phyloP scores from a whole-genome alignment of 169 alveolate genomes.

The Eimeria sp. region DNA sequence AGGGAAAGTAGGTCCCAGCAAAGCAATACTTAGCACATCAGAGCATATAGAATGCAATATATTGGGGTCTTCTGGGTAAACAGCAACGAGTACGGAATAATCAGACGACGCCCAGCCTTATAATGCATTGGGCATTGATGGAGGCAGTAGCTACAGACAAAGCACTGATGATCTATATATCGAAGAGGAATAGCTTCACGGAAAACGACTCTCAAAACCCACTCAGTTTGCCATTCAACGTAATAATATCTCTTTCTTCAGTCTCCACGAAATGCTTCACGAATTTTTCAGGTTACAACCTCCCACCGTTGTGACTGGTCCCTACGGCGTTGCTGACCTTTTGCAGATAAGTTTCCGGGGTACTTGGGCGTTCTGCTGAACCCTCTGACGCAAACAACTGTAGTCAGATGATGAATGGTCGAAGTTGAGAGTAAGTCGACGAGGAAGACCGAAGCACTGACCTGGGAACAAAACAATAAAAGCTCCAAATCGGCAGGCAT shows the following conservation, averaged over 20 bases:
- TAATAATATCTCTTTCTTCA: neutral
- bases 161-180: neutral
- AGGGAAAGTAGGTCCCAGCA: no score
- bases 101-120: no score
- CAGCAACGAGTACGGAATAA: no score
- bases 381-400: neutral
- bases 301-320: neutral
- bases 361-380: neutral
- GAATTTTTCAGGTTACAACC: neutral
- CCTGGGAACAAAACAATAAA: neutral
- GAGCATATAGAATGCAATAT: no score
- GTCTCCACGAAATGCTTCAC: neutral
- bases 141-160: neutral
- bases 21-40: no score
- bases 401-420: no score
- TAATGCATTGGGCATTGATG: neutral
- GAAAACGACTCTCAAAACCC: neutral
- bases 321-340: no score
- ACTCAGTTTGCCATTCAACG: neutral
- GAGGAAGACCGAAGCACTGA: neutral
- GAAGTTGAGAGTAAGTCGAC: neutral
- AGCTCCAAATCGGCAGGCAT: neutral
- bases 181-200: neutral
- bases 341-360: neutral
- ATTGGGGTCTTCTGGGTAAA: no score